Evolutionary conservation across 495 filamentous ascomycete species (phyloP).

Genomic region (Parmelia sp.): DNA sequence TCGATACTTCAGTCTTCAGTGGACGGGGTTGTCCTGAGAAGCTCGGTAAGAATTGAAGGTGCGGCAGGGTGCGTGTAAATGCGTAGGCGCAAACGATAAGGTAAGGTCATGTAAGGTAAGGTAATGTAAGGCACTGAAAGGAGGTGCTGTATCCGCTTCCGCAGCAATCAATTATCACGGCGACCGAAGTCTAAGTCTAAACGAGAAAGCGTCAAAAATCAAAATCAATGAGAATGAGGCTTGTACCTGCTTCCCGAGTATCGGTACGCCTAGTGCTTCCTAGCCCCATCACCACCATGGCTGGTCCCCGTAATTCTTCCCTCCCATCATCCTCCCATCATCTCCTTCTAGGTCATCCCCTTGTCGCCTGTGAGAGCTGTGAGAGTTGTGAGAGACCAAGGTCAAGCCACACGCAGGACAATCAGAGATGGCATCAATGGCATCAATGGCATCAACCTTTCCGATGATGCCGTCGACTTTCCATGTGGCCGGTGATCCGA

Average conservation of each 20-base stretch:
- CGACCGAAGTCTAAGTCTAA: neutral
- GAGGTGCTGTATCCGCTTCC: neutral
- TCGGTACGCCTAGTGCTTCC: neutral
- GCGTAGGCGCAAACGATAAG: neutral
- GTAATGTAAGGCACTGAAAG: too few species aligned
- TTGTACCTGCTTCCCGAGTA: neutral
- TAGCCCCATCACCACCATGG: neutral
- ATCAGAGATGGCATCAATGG: too few species aligned
- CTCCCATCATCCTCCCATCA: neutral
- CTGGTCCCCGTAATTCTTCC: neutral
- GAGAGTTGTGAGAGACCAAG: too few species aligned
- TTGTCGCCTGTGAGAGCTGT: too few species aligned
- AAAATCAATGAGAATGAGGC: too few species aligned
- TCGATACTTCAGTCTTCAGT: too few species aligned
- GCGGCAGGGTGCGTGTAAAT: neutral
- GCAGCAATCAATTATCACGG: slow-evolving; percentile 1
- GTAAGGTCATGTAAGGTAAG: too few species aligned
- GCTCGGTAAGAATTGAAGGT: neutral
- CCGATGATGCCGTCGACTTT: neutral
- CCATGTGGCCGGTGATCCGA: neutral
- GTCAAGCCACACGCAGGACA: neutral
- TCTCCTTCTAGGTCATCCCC: neutral
- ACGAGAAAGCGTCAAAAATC: too few species aligned
- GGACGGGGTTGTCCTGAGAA: too few species aligned
- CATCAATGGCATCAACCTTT: too few species aligned